Percentiles rank a stretch among this genome's conserved stretches.
Evolutionary conservation across 1,139 yeast species (phyloP).

Genomic region (Pichia sp.): DNA sequence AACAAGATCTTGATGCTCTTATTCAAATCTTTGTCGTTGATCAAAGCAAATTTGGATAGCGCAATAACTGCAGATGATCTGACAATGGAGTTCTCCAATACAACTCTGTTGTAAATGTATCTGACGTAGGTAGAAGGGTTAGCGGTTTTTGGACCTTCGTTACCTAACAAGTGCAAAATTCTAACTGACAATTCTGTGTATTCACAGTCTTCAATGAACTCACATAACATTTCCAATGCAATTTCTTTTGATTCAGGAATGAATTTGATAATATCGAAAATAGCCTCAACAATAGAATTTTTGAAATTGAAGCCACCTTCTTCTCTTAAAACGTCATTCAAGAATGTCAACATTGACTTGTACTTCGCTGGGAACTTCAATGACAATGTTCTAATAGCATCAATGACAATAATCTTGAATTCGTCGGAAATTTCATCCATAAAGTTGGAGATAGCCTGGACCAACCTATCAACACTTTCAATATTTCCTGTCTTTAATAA

Average conservation of each 20-base stretch:
- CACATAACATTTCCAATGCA: conserved; percentile 87
- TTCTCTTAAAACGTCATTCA: conserved; percentile 80
- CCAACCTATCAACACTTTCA: conserved; percentile 83
- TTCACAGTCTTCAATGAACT: conserved; percentile 97
- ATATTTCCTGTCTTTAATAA: conserved; percentile 92
- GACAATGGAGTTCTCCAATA: conserved; percentile 88
- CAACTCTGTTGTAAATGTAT: conserved; percentile 95
- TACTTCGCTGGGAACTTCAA: conserved; percentile 91
- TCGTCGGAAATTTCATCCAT: conserved; percentile 96
- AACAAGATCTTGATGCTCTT: conserved; percentile 72
- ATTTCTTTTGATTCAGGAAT: conserved; percentile 83
- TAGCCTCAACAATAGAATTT: conserved; percentile 84
- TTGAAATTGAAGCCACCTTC: conserved; percentile 85
- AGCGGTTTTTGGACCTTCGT: conserved; percentile 84
- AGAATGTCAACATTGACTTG: conserved; percentile 73
- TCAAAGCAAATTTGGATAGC: conserved; percentile 82
- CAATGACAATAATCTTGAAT: conserved; percentile 89
- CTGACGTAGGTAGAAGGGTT: conserved; percentile 91
- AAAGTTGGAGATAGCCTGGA: conserved; percentile 79
- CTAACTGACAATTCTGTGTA: conserved; percentile 90
- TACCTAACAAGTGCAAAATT: conserved; percentile 85
- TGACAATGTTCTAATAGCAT: conserved; percentile 89
- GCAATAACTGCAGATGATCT: conserved; percentile 96
- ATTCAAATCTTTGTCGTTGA: conserved; percentile 63
- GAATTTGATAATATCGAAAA: conserved; percentile 83